Percentiles rank a stretch among this genome's conserved stretches.
phyloP scores from a whole-genome alignment of 768 basidiomycete species.

The Mycena latifolia region DNA sequence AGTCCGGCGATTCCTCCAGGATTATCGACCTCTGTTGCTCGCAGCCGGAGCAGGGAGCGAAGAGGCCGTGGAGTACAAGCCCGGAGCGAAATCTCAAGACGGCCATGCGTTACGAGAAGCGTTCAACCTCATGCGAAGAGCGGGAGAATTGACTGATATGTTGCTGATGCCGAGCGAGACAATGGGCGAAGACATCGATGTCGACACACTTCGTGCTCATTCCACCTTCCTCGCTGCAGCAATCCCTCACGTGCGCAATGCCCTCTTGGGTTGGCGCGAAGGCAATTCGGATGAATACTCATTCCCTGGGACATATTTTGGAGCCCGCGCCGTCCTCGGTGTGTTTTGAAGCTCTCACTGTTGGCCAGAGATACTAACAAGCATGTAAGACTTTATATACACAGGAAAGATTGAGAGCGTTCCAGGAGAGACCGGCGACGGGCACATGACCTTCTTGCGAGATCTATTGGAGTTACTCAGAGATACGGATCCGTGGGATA shows the following conservation, averaged over 20 bases:
- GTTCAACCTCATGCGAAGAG: conserved; percentile 51
- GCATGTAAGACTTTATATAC: conserved; percentile 31
- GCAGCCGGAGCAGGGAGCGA: conserved; percentile 43
- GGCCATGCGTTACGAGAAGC: conserved; percentile 37
- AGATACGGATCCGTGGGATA: conserved; percentile 32
- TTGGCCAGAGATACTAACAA: conserved; percentile 8
- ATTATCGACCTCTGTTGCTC: conserved; percentile 47
- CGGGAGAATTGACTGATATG: conserved; percentile 51
- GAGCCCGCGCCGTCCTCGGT: conserved; percentile 36
- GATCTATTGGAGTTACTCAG: conserved; percentile 35
- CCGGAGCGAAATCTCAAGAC: conserved; percentile 19
- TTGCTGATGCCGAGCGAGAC: conserved; percentile 40
- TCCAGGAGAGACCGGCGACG: conserved; percentile 18
- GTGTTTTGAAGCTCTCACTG: background rate
- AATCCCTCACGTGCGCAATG: conserved; percentile 33
- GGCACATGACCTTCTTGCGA: conserved; percentile 30
- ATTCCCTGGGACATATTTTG: conserved; percentile 38
- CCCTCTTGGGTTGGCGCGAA: conserved; percentile 30
- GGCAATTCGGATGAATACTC: conserved; percentile 2
- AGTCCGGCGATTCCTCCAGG: conserved; percentile 49
- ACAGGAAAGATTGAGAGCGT: conserved; percentile 30
- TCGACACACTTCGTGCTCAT: conserved; percentile 50
- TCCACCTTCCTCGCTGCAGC: conserved; percentile 52
- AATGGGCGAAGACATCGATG: conserved; percentile 33
- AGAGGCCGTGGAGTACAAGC: conserved; percentile 34